Percentiles rank a stretch among this genome's conserved stretches.
Evolutionary conservation across 2,329 filamentous ascomycete genomes (phyloP).

Genomic region (Fusarium sp.): DNA sequence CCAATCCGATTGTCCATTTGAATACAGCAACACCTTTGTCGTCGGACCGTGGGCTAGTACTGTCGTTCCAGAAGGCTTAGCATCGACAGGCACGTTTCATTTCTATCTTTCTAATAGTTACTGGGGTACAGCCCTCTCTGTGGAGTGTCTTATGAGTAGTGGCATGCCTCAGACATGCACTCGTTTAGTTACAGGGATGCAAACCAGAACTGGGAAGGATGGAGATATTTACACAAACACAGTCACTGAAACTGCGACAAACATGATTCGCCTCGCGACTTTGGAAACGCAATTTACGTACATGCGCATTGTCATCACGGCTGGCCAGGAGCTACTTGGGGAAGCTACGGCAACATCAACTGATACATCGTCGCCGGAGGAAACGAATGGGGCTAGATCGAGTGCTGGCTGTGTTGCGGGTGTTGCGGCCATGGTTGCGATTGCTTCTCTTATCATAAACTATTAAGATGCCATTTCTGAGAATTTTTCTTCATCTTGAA

Average conservation of each 20-base stretch:
- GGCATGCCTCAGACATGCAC: background rate
- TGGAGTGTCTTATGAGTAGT: background rate
- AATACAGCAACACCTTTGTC: constrained; percentile 2
- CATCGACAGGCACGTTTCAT: background rate
- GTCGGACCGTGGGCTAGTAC: constrained; percentile 10
- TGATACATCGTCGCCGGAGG: background rate
- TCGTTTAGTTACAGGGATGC: accelerated
- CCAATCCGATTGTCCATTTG: background rate
- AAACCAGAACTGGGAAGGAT: background rate
- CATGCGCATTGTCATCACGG: background rate
- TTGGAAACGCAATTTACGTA: background rate
- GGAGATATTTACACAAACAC: too few species aligned
- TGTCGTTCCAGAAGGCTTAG: background rate
- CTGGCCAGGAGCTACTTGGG: background rate
- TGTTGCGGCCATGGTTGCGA: background rate
- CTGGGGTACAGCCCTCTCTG: background rate
- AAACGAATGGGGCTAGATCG: background rate
- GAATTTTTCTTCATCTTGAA: accelerated
- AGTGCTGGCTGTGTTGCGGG: background rate
- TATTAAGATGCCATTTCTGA: accelerated
- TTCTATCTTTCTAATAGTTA: background rate
- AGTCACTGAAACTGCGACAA: background rate
- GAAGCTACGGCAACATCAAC: background rate
- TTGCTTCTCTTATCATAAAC: background rate
- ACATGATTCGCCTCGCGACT: too few species aligned